Percentiles rank a stretch among this genome's conserved stretches.
phyloP scores from a whole-genome alignment of 2,329 filamentous ascomycete species.

The Aspergillus sp. region DNA sequence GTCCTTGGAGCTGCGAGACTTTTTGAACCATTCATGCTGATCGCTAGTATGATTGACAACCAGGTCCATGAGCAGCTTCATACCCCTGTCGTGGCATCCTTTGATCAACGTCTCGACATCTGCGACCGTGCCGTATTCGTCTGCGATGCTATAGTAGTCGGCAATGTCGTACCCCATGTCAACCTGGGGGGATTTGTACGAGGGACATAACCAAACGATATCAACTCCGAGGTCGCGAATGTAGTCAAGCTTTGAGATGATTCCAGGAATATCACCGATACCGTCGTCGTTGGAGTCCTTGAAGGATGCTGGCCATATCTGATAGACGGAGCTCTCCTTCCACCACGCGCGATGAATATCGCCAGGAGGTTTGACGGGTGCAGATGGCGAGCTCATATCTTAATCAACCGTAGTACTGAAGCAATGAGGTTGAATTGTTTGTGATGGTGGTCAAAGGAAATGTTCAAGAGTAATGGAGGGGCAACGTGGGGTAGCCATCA shows the following conservation, averaged over 20 bases:
- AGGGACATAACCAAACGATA: slow-evolving; percentile 61
- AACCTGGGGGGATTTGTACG: slow-evolving; percentile 58
- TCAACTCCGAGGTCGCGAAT: slow-evolving; percentile 65
- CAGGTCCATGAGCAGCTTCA: slow-evolving; percentile 74
- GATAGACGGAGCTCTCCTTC: slow-evolving; percentile 63
- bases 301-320: slow-evolving; percentile 65
- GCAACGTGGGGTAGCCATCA: slow-evolving; percentile 10
- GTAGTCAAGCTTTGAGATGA: slow-evolving; percentile 68
- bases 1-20: slow-evolving; percentile 64
- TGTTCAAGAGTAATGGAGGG: slow-evolving; percentile 3
- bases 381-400: slow-evolving; percentile 8
- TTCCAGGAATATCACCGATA: slow-evolving; percentile 68
- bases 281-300: slow-evolving; percentile 58
- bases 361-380: slow-evolving; percentile 15
- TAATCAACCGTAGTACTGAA: not conserved
- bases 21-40: slow-evolving; percentile 72
- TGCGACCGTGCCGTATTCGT: slow-evolving; percentile 67
- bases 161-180: slow-evolving; percentile 60
- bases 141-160: slow-evolving; percentile 69
- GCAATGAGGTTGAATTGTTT: not conserved
- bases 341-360: slow-evolving; percentile 50
- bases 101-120: slow-evolving; percentile 68
- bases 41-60: slow-evolving; percentile 79
- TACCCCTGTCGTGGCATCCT: slow-evolving; percentile 64
- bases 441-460: not conserved